Evolutionary conservation across 2,329 filamentous ascomycete species (phyloP), one percentile per base, ranked within the genome.

Genomic region (Daldinia sp.): DNA sequence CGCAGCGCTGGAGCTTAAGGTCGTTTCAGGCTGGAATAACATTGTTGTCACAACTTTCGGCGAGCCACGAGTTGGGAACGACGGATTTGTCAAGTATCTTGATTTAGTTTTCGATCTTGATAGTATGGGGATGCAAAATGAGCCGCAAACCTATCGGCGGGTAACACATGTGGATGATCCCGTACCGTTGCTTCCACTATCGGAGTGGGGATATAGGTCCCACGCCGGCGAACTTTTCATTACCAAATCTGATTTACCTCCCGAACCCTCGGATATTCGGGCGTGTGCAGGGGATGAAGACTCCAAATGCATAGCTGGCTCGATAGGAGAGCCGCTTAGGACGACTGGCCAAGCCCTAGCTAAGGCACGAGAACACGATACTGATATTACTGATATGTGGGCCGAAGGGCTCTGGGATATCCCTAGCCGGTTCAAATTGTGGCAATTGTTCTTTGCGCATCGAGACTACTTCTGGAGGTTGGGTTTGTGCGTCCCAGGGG

Each of bases 381-480:
- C 69, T 49, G 61, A 68, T 59, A 72, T 69, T 53, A 67, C 63
- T 63, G n/a, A n/a, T n/a, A 75, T 65, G 21, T 43, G 59, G 27
- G 47, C 54, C 41, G 63, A 68, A 62, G 77, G 83, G 13, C 82
- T 90, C 0, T 87, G 88, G 11, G 88, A 77, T 82, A 85, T 80
- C 77, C 88, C 71, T 74, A 84, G 68, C 72, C 76, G 85, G 77
- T 76, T 94, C 71, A 91, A 90, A 76, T 84, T 96, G n/a, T 97
- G 94, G 93, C 88, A 97, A 77, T 80, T 97, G 6, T 90, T 98
- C 73, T 96, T 96, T 77, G 91, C 94, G 1, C 95, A 99, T 78
- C 83, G 95, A 35, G 95, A 99, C 79, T 99, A 99, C 77, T 98
- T 99, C 78, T 96, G 93, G 92, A 85, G 95, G 58, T 77, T 99